A percentile compares a stretch with the other conserved stretches of the same genome.
Conservation (phyloP, 2,329 filamentous ascomycete species). For the Fusarium scirpi region DNA sequence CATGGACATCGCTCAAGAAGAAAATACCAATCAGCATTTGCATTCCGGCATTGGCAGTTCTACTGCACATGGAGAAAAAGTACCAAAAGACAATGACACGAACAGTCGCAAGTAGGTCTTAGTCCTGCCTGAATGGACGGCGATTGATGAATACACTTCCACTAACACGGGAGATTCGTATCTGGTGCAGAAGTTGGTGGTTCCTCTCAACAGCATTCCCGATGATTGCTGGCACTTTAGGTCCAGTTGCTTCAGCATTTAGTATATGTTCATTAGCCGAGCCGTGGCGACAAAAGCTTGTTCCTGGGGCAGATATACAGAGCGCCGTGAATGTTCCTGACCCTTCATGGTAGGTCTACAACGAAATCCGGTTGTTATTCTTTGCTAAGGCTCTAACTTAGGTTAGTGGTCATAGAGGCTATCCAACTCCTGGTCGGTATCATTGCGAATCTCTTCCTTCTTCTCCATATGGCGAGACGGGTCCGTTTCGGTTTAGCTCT, state of each 20-base stretch:
- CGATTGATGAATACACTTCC: too few relatives aligned
- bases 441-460: background rate
- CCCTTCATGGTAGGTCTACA: background rate
- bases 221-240: constrained; percentile 5
- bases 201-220: background rate
- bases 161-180: too few relatives aligned
- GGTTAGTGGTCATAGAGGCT: background rate
- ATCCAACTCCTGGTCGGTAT: background rate
- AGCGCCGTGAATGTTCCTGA: background rate
- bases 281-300: background rate
- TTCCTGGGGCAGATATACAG: background rate
- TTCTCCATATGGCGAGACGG: background rate
- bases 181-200: background rate
- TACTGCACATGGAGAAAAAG: too few relatives aligned
- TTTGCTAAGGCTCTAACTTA: background rate
- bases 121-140: too few relatives aligned
- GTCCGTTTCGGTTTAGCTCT: background rate
- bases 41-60: too few relatives aligned
- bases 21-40: too few relatives aligned
- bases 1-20: too few relatives aligned
- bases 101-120: too few relatives aligned
- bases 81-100: too few relatives aligned
- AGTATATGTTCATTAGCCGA: constrained; percentile 1
- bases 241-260: constrained; percentile 4
- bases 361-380: background rate